phyloP scores from a whole-genome alignment of 768 basidiomycete species.

The Podaxis rugospora region DNA sequence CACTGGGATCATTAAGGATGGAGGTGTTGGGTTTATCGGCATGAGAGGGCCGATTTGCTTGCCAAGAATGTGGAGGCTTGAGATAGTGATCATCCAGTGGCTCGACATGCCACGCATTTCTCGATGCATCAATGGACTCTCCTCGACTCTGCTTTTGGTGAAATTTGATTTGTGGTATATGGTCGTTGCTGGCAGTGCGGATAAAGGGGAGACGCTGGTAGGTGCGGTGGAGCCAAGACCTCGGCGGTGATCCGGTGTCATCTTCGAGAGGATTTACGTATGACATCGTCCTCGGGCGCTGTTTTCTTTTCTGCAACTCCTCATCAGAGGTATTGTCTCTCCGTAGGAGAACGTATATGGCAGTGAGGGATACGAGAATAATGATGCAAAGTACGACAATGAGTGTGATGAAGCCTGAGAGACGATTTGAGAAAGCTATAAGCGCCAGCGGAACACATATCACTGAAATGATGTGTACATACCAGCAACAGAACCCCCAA shows the following conservation, averaged over 20 bases:
- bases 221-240: conserved; percentile 2
- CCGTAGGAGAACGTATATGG: conserved; percentile 53
- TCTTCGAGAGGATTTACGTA: conserved; percentile 4
- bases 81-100: not conserved
- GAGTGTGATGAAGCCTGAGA: conserved; percentile 55
- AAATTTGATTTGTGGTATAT: not conserved
- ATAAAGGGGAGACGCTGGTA: conserved; percentile 4
- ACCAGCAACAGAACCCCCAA: conserved; percentile 49
- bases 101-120: not conserved
- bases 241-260: not conserved
- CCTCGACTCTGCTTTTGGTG: not conserved
- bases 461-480: conserved; percentile 15
- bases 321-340: conserved; percentile 41
- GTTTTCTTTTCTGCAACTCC: conserved; percentile 7
- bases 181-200: conserved; percentile 1
- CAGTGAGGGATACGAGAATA: conserved; percentile 48
- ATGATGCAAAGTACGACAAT: conserved; percentile 51
- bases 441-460: not conserved
- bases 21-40: not conserved
- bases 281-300: not conserved
- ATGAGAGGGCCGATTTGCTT: not conserved
- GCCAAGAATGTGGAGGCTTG: not conserved
- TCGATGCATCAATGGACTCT: not conserved
- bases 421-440: not conserved
- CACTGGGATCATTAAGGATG: not conserved